Evolutionary conservation across 495 filamentous ascomycete genomes (phyloP).

Genomic region (Lasiosphaeriaceae sp.): DNA sequence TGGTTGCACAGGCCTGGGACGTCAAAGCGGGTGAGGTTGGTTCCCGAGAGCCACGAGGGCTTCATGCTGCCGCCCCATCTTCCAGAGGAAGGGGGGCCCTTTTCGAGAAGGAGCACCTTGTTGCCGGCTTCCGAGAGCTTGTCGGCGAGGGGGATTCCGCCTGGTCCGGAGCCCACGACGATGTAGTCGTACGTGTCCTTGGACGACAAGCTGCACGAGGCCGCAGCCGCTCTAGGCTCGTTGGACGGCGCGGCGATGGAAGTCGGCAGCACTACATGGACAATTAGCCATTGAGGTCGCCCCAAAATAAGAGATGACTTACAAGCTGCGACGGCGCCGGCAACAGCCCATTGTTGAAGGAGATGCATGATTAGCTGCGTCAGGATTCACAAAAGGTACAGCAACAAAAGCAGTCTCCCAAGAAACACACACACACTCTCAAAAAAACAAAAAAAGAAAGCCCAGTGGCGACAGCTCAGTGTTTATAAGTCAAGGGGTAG

Average conservation of each 20-base stretch:
- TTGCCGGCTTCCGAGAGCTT: constrained; percentile 56
- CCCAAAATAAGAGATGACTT: background rate
- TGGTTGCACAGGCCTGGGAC: constrained; percentile 67
- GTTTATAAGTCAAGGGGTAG: too few relatives aligned
- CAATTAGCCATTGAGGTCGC: background rate
- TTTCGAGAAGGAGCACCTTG: constrained; percentile 58
- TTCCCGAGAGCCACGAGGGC: constrained; percentile 57
- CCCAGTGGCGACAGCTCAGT: too few relatives aligned
- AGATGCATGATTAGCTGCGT: constrained; percentile 11
- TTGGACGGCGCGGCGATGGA: constrained; percentile 9
- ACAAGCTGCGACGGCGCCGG: constrained; percentile 10
- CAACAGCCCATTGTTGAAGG: constrained; percentile 11
- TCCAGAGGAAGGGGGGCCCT: constrained; percentile 54
- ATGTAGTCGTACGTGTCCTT: constrained; percentile 57
- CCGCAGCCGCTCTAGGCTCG: constrained; percentile 5
- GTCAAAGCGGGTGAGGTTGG: constrained; percentile 66
- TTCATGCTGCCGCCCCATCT: constrained; percentile 50
- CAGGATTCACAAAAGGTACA: background rate
- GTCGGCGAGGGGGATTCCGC: constrained; percentile 57
- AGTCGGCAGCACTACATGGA: constrained; percentile 10
- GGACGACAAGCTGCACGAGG: constrained; percentile 29
- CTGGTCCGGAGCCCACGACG: constrained; percentile 57
- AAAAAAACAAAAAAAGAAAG: background rate
- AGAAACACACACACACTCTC: background rate
- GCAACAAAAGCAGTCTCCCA: background rate